A percentile compares a stretch with the other conserved stretches of the same genome.
These are phyloP conservation scores for Xerocomellus amylosporus DNA, from an alignment of 768 basidiomycete species.

Conservation along the genomic window DNA sequence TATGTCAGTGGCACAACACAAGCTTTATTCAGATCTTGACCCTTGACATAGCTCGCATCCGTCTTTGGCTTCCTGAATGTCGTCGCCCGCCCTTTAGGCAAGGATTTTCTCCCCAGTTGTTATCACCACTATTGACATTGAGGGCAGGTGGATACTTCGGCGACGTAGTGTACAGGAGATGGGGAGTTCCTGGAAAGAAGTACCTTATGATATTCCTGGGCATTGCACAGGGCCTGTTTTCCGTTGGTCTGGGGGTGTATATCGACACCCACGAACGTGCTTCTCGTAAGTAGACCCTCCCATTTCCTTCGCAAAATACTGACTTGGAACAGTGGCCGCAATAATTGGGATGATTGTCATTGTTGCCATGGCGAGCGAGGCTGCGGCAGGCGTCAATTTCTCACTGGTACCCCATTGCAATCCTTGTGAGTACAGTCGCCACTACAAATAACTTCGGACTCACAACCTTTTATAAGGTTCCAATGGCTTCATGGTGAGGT, in stretches of 20 bases:
- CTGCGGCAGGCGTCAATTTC: conserved; percentile 1
- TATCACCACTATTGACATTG: not conserved
- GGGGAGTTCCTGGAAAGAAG: conserved; percentile 8
- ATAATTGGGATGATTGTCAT: not conserved
- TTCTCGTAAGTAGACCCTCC: conserved; percentile 13
- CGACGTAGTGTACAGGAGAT: conserved; percentile 6
- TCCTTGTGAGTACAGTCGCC: not conserved
- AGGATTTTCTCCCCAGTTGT: not conserved
- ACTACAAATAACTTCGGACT: not conserved
- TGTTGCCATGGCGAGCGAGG: not conserved
- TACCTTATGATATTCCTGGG: conserved; percentile 3
- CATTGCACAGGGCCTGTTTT: not conserved
- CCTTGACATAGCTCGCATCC: not conserved
- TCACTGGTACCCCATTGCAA: conserved; percentile 7
- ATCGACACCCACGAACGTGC: conserved; percentile 25
- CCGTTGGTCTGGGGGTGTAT: conserved; percentile 38
- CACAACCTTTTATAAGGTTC: not conserved
- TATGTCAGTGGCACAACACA: not conserved
- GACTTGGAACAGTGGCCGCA: not conserved
- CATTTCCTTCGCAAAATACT: not conserved
- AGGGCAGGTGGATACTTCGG: conserved; percentile 3
- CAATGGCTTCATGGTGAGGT: conserved; percentile 30
- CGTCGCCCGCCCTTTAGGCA: conserved; percentile 1
- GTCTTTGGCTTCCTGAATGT: conserved; percentile 6
- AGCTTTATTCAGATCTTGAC: not conserved